Conservation (phyloP, 202 grass and related monocot species). For the Tripidium arundinaceum region DNA sequence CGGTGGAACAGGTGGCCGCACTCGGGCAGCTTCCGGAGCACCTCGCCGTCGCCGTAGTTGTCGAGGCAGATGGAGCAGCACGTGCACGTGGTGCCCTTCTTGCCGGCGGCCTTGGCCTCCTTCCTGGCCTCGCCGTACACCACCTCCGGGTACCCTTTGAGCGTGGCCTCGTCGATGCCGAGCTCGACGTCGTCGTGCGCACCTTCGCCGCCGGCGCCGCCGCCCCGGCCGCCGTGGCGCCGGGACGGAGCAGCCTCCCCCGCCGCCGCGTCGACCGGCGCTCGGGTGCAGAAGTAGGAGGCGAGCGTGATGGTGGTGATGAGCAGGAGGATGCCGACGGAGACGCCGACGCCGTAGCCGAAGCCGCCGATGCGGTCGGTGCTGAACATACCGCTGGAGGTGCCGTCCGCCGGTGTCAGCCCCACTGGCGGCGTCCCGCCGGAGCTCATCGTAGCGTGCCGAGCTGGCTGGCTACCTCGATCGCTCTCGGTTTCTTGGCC, state of each 20-base stretch:
- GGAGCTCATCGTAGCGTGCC: neutral
- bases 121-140: no score
- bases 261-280: constrained; percentile 10
- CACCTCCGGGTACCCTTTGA: no score
- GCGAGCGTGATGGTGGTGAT: constrained; percentile 84
- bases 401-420: constrained; percentile 28
- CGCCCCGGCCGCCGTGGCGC: no score
- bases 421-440: constrained; percentile 34
- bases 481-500: constrained; percentile 2
- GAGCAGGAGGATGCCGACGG: constrained; percentile 79
- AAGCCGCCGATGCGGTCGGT: constrained; percentile 67
- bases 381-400: constrained; percentile 53
- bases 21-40: no score
- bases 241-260: neutral
- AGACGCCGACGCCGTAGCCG: constrained; percentile 73
- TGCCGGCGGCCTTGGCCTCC: no score
- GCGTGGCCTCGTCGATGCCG: no score
- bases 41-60: no score
- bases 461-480: neutral
- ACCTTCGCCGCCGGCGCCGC: no score
- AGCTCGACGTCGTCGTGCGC: no score
- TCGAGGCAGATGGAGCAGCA: no score
- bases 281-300: constrained; percentile 70
- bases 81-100: no score
- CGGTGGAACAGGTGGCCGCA: no score